Evolutionary conservation across 1,284 basidiomycete species (phyloP), one percentile per base, ranked within the genome.

Genomic region (Erythrobasidium hasegawianum): DNA sequence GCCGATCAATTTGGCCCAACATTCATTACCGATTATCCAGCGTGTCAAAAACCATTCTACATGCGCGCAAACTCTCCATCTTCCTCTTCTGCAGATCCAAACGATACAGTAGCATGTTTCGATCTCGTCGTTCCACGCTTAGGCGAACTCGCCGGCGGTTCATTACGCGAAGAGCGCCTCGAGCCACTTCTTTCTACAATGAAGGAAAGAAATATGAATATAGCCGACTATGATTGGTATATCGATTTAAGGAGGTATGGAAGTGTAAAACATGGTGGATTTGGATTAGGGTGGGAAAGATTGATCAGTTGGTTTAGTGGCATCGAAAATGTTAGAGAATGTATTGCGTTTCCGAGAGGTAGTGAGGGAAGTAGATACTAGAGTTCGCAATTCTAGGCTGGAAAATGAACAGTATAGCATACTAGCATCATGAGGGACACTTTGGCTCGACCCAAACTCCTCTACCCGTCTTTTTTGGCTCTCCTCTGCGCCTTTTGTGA

Each of bases 141-240:
- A 0, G 95, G 95, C 8, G 95, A 99, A 78, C 82, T 99, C 29
- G 89, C 85, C 0, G 95, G 95, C 2, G 95, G 95, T 0, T 93
- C 89, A 22, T 79, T 97, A 27, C 83, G 95, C 67, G 94, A 97
- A 76, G 90, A 96, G 73, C 82, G 90, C 22, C 72, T 82, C n/a
- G 80, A 81, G 5, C 72, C 81, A 8, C 79, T 96, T 33, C 75
- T 80, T 59, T 74, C 72, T 13, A 81, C 83, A 39, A 83, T 94
- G 79, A 72, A 75, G 20, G 73, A 75, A 27, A 79, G 81, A 39
- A 83, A 83, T 13, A 74, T 86, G 71, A 78, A 82, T 50, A 76
- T 76, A 68, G 82, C 81, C 24, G 83, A 83, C 38, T 92, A 91
- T 73, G 78, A 79, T 43, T 96, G 92, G 93, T 97, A 96, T 78